phyloP scores from a whole-genome alignment of 2,329 filamentous ascomycete species.

The Didymella pomorum region DNA sequence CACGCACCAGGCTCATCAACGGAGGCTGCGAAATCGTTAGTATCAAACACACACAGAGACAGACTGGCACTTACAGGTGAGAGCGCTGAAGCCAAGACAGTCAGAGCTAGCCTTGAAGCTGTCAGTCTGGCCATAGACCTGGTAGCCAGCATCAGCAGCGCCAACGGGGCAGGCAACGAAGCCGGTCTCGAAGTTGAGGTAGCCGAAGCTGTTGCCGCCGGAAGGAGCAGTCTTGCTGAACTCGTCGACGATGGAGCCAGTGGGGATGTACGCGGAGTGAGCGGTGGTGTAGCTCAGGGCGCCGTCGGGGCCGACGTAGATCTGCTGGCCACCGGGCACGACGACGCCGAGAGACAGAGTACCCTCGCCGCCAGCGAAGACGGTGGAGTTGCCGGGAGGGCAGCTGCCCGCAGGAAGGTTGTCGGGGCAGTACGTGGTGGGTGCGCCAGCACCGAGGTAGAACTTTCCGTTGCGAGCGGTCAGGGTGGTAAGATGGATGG shows the following conservation, averaged over 20 bases:
- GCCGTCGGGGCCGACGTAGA: slow-evolving; percentile 65
- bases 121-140: slow-evolving; percentile 44
- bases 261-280: slow-evolving; percentile 62
- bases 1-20: slow-evolving; percentile 42
- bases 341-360: slow-evolving; percentile 54
- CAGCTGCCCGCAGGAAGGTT: slow-evolving; percentile 43
- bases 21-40: slow-evolving; percentile 24
- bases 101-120: slow-evolving; percentile 29
- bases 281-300: slow-evolving; percentile 64
- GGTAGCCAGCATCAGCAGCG: slow-evolving; percentile 35
- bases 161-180: slow-evolving; percentile 46
- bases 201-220: slow-evolving; percentile 35
- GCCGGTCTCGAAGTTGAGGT: slow-evolving; percentile 40
- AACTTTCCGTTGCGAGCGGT: slow-evolving; percentile 60
- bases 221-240: slow-evolving; percentile 51
- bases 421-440: slow-evolving; percentile 60
- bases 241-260: slow-evolving; percentile 59
- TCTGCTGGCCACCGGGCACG: slow-evolving; percentile 69
- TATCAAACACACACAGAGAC: background rate
- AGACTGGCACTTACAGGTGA: slow-evolving; percentile 38
- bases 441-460: slow-evolving; percentile 58
- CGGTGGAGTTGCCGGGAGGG: slow-evolving; percentile 58
- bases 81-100: slow-evolving; percentile 49
- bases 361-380: slow-evolving; percentile 51
- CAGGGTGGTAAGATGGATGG: slow-evolving; percentile 58